A percentile compares a stretch with the other conserved stretches of the same genome.
These are phyloP conservation scores for Pseudoscleropodium purum DNA, from an alignment of 225 moss, liverwort and hornwort species.

Conservation along the genomic window DNA sequence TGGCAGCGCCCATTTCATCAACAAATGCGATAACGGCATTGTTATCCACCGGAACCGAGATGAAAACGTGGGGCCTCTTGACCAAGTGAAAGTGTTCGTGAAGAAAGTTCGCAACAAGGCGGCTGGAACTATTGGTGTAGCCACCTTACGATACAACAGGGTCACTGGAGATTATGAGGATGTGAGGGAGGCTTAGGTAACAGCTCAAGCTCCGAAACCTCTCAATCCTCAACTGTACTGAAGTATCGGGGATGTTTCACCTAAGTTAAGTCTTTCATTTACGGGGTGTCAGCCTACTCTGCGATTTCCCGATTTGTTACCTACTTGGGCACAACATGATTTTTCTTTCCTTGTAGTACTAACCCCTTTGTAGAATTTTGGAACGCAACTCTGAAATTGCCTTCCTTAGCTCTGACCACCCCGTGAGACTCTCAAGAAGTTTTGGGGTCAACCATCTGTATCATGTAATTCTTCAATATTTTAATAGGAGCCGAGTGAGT, in stretches of 20 bases:
- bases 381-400: neutral
- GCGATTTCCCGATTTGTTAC: neutral
- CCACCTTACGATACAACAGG: conserved; percentile 69
- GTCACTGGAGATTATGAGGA: conserved; percentile 76
- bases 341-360: neutral
- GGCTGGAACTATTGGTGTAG: conserved; percentile 93
- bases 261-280: neutral
- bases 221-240: neutral
- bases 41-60: conserved; percentile 96
- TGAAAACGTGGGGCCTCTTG: conserved; percentile 61
- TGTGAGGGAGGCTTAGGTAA: conserved; percentile 6
- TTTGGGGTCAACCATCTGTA: conserved; percentile 9
- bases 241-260: neutral
- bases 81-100: conserved; percentile 86
- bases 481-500: neutral
- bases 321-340: neutral
- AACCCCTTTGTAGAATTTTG: neutral
- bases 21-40: conserved; percentile 96
- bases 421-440: neutral
- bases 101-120: conserved; percentile 96
- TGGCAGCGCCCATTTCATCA: conserved; percentile 95
- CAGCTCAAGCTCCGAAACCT: neutral
- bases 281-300: neutral
- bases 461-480: conserved; percentile 1
- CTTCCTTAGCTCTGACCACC: neutral